phyloP scores from a whole-genome alignment of 228 moss, liverwort and hornwort species.

The Sphagnum fallax region DNA sequence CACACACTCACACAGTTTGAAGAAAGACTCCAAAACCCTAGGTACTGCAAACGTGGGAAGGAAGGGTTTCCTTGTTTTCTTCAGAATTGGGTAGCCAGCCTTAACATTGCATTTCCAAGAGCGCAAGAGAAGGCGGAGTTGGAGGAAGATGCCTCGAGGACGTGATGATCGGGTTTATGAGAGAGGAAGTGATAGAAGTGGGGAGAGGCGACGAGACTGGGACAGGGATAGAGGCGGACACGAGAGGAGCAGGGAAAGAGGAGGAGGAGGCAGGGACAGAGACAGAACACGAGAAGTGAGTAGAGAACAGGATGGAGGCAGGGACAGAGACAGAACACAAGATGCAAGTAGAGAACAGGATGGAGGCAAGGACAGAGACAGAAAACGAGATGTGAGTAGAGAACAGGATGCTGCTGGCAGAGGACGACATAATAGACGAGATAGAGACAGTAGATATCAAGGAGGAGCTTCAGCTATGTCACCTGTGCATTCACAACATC shows the following conservation, averaged over 20 bases:
- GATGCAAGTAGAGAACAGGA: slow-evolving; percentile 23
- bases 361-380: slow-evolving; percentile 21
- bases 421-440: slow-evolving; percentile 5
- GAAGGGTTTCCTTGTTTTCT: no score
- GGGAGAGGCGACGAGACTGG: slow-evolving; percentile 30
- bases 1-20: no score
- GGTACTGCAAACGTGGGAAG: no score
- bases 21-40: no score
- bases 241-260: slow-evolving; percentile 16
- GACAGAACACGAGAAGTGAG: slow-evolving; percentile 18
- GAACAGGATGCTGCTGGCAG: slow-evolving; percentile 11
- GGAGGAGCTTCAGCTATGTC: slow-evolving; percentile 8
- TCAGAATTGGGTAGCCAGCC: no score
- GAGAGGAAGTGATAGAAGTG: slow-evolving; percentile 37
- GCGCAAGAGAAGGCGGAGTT: no score
- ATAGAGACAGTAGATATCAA: slow-evolving; percentile 16
- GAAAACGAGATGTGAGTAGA: slow-evolving; percentile 17
- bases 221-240: slow-evolving; percentile 11
- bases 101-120: no score
- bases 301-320: slow-evolving; percentile 26
- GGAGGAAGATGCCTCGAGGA: slow-evolving; percentile 29
- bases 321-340: slow-evolving; percentile 16
- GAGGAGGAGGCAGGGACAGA: slow-evolving; percentile 14
- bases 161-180: slow-evolving; percentile 47
- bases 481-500: slow-evolving; percentile 12